phyloP scores from a whole-genome alignment of 768 basidiomycete species.

The Kwoniella sp. region DNA sequence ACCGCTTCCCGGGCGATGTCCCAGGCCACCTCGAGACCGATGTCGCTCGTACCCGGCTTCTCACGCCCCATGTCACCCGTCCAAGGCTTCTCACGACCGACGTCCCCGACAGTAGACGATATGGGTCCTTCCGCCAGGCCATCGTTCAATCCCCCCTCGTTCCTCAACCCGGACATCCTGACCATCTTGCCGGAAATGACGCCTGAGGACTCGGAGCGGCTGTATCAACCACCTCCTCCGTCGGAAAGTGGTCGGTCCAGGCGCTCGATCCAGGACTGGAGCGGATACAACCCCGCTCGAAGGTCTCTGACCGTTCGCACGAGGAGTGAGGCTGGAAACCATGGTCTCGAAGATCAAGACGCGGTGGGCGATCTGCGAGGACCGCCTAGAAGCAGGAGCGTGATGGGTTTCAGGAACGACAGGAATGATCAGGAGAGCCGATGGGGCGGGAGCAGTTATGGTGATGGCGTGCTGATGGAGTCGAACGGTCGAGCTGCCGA shows the following conservation, averaged over 20 bases:
- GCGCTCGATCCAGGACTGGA: slow-evolving; percentile 11
- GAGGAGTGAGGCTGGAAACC: slow-evolving; percentile 6
- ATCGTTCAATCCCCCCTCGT: slow-evolving; percentile 31
- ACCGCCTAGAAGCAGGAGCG: slow-evolving; percentile 25
- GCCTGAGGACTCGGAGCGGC: slow-evolving; percentile 21
- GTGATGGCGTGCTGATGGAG: slow-evolving; percentile 44
- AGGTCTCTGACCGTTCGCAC: slow-evolving; percentile 22
- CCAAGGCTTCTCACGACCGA: slow-evolving; percentile 14
- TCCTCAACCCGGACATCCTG: slow-evolving; percentile 39
- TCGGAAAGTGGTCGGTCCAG: slow-evolving; percentile 15
- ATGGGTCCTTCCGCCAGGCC: neutral
- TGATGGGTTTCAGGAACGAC: slow-evolving; percentile 27
- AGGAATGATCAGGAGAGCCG: slow-evolving; percentile 5
- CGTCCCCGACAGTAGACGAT: slow-evolving; percentile 12
- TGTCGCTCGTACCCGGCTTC: too few relatives aligned
- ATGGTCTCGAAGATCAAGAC: slow-evolving; percentile 11
- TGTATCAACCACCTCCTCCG: slow-evolving; percentile 14
- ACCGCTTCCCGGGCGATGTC: neutral
- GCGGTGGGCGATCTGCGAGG: slow-evolving; percentile 12
- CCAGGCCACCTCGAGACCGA: neutral
- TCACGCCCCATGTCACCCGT: slow-evolving; percentile 13
- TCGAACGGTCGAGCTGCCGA: slow-evolving; percentile 39
- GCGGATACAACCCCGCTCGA: slow-evolving; percentile 4
- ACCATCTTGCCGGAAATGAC: slow-evolving; percentile 47
- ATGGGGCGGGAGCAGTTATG: slow-evolving; percentile 40